These are phyloP conservation scores for Schizosaccharomyces lindneri DNA, from an alignment of 805 yeast species.

Conservation along the genomic window DNA sequence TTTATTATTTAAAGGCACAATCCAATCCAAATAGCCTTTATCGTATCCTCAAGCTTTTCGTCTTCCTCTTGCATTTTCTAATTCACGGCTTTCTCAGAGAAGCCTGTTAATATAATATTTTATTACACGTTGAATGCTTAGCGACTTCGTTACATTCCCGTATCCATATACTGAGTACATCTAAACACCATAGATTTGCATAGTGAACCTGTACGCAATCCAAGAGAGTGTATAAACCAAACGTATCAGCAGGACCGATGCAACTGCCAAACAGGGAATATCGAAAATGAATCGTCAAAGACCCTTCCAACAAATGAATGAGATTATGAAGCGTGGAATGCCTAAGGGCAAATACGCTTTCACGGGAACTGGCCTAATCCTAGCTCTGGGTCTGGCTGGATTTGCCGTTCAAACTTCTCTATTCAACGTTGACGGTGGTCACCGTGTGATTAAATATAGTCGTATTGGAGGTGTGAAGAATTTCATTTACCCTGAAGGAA, in stretches of 20 bases:
- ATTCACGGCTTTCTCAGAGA: too few relatives aligned
- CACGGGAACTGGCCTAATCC: constrained; percentile 10
- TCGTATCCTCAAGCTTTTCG: too few relatives aligned
- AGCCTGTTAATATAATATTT: too few relatives aligned
- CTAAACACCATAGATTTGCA: too few relatives aligned
- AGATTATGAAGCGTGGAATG: background rate
- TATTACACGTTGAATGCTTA: too few relatives aligned
- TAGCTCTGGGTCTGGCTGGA: constrained; percentile 34
- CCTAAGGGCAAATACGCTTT: background rate
- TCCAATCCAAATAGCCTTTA: too few relatives aligned
- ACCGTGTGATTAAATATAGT: constrained; percentile 82
- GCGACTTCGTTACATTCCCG: too few relatives aligned
- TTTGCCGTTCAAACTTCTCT: constrained; percentile 29
- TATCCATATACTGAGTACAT: too few relatives aligned
- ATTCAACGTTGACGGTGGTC: constrained; percentile 94
- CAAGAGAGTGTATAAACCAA: constrained; percentile 20
- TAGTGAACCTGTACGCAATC: too few relatives aligned
- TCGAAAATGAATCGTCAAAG: background rate
- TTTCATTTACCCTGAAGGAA: constrained; percentile 71
- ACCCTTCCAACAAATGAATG: background rate
- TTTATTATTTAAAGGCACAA: too few relatives aligned
- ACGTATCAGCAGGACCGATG: background rate
- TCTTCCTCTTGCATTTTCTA: too few relatives aligned
- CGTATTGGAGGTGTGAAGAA: constrained; percentile 67
- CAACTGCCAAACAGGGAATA: background rate